Percentiles rank a stretch among this genome's conserved stretches.
Evolutionary conservation across 768 basidiomycete species (phyloP).

Genomic region (Russula emetica): DNA sequence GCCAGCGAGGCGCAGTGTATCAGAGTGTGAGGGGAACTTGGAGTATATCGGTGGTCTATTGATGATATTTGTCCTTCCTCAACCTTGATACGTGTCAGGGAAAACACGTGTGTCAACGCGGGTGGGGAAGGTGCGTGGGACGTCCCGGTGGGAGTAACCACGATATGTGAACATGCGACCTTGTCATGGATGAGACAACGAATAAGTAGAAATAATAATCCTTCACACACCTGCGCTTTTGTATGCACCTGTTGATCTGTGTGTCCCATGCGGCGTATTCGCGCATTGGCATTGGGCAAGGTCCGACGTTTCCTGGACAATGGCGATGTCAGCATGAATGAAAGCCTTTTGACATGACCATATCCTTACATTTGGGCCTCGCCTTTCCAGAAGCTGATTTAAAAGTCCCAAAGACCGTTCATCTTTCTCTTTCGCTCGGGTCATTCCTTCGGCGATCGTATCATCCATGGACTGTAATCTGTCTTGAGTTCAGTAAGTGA

Average conservation of each 20-base stretch:
- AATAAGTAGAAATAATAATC: neutral
- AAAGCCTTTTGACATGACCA: neutral
- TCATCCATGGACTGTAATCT: neutral
- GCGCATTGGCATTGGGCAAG: neutral
- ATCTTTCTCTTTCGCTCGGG: constrained; percentile 1
- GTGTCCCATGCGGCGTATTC: neutral
- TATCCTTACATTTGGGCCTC: neutral
- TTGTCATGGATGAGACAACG: neutral
- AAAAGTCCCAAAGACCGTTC: neutral
- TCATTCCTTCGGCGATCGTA: neutral
- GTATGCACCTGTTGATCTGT: neutral
- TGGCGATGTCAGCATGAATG: neutral
- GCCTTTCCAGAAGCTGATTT: constrained; percentile 2
- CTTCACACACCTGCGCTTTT: neutral
- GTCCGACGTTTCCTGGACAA: neutral
- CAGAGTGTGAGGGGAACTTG: neutral
- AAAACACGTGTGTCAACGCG: neutral
- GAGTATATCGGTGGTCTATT: neutral
- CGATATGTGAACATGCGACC: neutral
- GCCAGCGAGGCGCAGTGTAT: neutral
- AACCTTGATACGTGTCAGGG: neutral
- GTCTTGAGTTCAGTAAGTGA: neutral
- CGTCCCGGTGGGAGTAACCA: neutral
- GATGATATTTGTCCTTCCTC: neutral
- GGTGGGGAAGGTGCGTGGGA: neutral